These are phyloP conservation scores for Gymnopilus dilepis DNA, from an alignment of 768 basidiomycete species.

Conservation along the genomic window DNA sequence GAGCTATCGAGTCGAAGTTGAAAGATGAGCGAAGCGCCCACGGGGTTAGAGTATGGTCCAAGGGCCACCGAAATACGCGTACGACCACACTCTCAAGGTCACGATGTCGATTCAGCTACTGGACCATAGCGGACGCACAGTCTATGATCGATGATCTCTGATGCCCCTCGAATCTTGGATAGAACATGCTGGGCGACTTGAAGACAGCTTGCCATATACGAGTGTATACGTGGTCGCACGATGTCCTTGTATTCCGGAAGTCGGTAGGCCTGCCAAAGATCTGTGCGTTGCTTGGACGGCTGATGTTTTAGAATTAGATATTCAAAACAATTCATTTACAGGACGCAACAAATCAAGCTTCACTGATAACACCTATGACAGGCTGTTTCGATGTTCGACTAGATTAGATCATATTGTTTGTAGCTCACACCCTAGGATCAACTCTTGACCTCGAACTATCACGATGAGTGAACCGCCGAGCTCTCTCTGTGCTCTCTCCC, in stretches of 20 bases:
- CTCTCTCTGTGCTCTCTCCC: not conserved
- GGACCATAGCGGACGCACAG: not conserved
- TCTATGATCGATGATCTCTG: no score
- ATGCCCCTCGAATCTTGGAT: no score
- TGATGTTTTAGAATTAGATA: no score
- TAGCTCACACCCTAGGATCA: no score
- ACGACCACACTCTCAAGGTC: not conserved
- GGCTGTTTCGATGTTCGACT: no score
- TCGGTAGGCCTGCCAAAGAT: not conserved
- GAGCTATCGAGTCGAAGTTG: not conserved
- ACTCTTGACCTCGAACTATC: no score
- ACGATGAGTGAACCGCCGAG: not conserved
- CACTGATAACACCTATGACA: no score
- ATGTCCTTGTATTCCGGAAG: not conserved
- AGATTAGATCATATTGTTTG: no score
- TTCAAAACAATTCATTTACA: no score
- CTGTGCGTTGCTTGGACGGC: not conserved
- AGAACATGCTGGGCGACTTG: not conserved
- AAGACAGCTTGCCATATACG: not conserved
- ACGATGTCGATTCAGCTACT: not conserved
- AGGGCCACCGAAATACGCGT: not conserved
- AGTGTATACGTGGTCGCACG: not conserved
- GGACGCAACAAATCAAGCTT: no score
- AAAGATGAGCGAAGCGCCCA: slow-evolving; percentile 2
- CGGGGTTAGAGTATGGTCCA: not conserved